phyloP scores from a whole-genome alignment of 208 protist species.

The Acanthamoeba castellanii region DNA sequence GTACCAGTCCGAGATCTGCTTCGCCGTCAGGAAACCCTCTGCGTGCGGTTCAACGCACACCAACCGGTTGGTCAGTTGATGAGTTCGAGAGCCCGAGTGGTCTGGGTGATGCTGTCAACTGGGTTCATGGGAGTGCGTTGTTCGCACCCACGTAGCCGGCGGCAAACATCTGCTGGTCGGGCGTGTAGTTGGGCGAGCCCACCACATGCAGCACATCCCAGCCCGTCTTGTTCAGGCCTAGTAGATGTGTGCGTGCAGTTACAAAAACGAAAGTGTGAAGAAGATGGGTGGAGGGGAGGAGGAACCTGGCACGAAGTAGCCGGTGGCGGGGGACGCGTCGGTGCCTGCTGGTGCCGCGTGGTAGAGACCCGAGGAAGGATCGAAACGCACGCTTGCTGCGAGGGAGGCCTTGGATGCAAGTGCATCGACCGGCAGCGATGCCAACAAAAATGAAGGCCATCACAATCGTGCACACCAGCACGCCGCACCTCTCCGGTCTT shows the following conservation, averaged over 20 bases:
- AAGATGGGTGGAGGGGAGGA: neutral
- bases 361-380: too few species aligned
- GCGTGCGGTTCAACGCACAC: too few species aligned
- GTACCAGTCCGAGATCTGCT: constrained; percentile 35
- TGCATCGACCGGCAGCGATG: too few species aligned
- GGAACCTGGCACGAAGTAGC: too few species aligned
- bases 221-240: constrained; percentile 51
- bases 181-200: neutral
- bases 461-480: too few species aligned
- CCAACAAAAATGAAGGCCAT: too few species aligned
- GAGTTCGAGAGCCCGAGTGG: neutral
- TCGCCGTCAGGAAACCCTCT: constrained; percentile 15
- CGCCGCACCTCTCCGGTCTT: too few species aligned
- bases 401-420: too few species aligned
- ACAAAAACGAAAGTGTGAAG: neutral
- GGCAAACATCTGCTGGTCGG: constrained; percentile 14
- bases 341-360: too few species aligned
- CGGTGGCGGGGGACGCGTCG: too few species aligned
- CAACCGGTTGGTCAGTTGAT: neutral
- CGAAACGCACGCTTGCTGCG: too few species aligned
- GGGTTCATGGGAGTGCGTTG: neutral
- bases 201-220: constrained; percentile 69
- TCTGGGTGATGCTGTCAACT: neutral
- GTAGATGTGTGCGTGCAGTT: neutral
- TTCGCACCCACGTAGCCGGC: constrained; percentile 72